Conservation (phyloP, 148 eudicot species). For the Gaultheria prostrata region DNA sequence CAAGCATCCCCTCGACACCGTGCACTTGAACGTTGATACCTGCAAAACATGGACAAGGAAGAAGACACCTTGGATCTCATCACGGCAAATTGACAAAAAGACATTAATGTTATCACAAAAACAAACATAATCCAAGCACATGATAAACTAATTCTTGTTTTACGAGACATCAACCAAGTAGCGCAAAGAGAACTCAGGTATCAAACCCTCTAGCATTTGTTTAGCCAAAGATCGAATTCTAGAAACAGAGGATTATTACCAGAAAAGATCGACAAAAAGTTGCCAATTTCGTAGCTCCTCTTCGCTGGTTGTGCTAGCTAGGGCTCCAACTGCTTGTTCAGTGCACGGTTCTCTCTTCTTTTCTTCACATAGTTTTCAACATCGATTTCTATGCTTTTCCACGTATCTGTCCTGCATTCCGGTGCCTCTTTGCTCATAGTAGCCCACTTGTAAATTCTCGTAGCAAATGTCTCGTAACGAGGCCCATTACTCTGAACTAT, state of each 20-base stretch:
- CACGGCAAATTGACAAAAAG: neutral
- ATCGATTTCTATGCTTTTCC: neutral
- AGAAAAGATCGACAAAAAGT: neutral
- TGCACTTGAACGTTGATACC: too few relatives aligned
- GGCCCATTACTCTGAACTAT: neutral
- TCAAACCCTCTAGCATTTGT: neutral
- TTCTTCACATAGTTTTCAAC: neutral
- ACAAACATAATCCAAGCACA: neutral
- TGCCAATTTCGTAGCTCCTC: neutral
- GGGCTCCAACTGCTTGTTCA: neutral
- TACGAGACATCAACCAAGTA: neutral
- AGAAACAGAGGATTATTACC: neutral
- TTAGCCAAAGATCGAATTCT: neutral
- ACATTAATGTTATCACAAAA: neutral
- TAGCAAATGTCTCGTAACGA: neutral
- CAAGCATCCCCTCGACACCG: too few relatives aligned
- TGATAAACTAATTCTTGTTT: neutral
- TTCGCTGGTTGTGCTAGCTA: neutral
- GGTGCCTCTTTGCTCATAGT: neutral
- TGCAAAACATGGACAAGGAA: too few relatives aligned
- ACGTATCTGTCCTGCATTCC: neutral
- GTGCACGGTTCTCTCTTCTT: neutral
- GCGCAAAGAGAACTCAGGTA: neutral
- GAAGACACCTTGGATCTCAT: too few relatives aligned
- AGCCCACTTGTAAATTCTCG: neutral